Conservation (phyloP, 23 red algal genomes). For the Chondrus crispus region DNA sequence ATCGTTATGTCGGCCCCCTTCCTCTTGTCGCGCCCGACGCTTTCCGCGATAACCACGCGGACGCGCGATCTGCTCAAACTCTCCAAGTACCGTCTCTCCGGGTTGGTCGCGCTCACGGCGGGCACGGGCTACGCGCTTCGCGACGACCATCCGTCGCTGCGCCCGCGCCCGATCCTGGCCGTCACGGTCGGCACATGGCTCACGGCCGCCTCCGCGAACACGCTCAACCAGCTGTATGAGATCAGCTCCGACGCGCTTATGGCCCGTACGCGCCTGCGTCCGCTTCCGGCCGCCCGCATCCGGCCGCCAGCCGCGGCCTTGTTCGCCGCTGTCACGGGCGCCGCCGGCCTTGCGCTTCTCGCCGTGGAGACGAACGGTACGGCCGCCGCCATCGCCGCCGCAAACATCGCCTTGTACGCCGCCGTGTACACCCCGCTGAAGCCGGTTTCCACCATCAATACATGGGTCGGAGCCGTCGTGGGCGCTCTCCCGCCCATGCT, state of each 20-base stretch:
- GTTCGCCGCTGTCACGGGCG: slow-evolving; percentile 64
- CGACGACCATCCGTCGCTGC: not conserved
- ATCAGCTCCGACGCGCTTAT: slow-evolving; percentile 75
- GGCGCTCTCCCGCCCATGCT: slow-evolving; percentile 91
- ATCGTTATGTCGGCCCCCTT: too few relatives aligned
- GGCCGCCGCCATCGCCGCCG: slow-evolving; percentile 62
- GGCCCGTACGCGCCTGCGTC: slow-evolving; percentile 77
- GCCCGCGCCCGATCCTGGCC: not conserved
- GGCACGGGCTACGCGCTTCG: slow-evolving; percentile 66
- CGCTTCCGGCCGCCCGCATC: slow-evolving; percentile 77
- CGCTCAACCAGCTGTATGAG: slow-evolving; percentile 95
- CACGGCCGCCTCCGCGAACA: slow-evolving; percentile 81
- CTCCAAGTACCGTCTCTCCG: slow-evolving; percentile 82
- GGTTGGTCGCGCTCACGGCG: slow-evolving; percentile 77
- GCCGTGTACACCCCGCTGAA: slow-evolving; percentile 94
- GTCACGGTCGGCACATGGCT: slow-evolving; percentile 73
- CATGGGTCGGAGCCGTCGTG: slow-evolving; percentile 90
- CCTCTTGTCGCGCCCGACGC: too few relatives aligned
- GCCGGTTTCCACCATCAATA: slow-evolving; percentile 74
- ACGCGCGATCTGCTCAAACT: slow-evolving; percentile 67
- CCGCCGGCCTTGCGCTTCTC: slow-evolving; percentile 50
- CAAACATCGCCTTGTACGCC: slow-evolving; percentile 87
- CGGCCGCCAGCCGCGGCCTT: slow-evolving; percentile 34
- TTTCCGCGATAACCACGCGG: not conserved
- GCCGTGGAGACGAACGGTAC: slow-evolving; percentile 34